Base-by-base conservation (phyloP, 1,284 basidiomycete species). In the Porogramme epimiltina region DNA sequence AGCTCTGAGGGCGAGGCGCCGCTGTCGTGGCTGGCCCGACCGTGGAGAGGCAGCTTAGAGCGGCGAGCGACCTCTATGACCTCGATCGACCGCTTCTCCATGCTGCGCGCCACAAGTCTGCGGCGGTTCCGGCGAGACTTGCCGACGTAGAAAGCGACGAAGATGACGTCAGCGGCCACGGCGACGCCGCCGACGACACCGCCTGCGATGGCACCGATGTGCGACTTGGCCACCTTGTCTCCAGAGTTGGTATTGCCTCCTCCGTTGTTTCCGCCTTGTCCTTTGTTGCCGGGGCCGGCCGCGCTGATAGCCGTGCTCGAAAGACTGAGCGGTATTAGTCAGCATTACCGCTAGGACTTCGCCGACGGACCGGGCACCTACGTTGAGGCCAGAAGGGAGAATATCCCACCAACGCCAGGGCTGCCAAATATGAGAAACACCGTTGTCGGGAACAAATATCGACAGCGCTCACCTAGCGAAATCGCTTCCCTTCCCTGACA, bases 301-400 rank as follows among this genome's bases (percentile, higher is more conserved):
- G 16, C 34, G 34, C 15, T 31, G 28, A 37, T 13, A 37, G 34
- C 6, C 34, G 6, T 16, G n/a, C n/a, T 18, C 5, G 13, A 13
- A 5, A 37, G 13, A 16, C 34, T 37, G 28, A 8, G 15, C 28
- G n/a, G n/a, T n/a, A 31, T 31, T 6, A 37, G 16, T 37, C 13
- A 37, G 8, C 28, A 31, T 8, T 37, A 16, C 9, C 13, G 34
- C n/a, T n/a, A 37, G n/a, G 5, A 10, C 13, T 9, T 6, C 5
- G 34, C 5, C n/a, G 34, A 18, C 5, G 34, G 34, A 6, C 28
- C 6, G 13, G 8, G 28, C 28, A 37, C 61, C 43, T 42, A 64
- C 62, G 43, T 59, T 26, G 63, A 47, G 3, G 62, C 63, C 16
- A 65, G 48, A 11, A 53, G 52, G 1, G 63, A 51, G 51, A 60